phyloP scores from a whole-genome alignment of 345 rosid genomes.

The Clausena lansium region DNA sequence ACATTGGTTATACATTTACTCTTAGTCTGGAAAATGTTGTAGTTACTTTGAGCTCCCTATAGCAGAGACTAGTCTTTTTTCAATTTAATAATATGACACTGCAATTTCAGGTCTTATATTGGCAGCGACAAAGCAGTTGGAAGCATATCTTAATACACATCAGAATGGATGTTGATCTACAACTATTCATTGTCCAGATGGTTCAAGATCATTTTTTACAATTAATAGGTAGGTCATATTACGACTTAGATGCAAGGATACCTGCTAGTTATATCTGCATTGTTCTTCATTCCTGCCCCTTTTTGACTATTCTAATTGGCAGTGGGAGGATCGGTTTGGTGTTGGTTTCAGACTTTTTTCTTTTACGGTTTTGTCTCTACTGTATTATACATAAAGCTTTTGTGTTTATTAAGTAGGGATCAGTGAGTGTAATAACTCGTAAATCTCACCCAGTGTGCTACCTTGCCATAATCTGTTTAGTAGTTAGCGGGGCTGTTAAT shows the following conservation, averaged over 20 bases:
- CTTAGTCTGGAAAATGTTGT: too few species aligned
- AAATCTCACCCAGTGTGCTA: not conserved
- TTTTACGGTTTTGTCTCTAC: not conserved
- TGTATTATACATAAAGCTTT: not conserved
- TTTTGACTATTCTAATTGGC: too few species aligned
- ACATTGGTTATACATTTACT: not conserved
- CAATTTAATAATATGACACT: not conserved
- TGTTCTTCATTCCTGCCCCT: not conserved
- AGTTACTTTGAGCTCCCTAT: not conserved
- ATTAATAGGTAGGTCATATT: slow-evolving; percentile 21
- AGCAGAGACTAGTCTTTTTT: not conserved
- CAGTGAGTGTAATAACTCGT: not conserved
- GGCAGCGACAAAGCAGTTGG: slow-evolving; percentile 72
- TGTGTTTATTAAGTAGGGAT: not conserved
- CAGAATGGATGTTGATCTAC: slow-evolving; percentile 48
- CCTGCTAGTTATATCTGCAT: not conserved
- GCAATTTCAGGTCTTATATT: slow-evolving; percentile 63
- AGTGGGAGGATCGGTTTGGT: not conserved
- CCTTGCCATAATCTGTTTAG: not conserved
- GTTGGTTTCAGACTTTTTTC: not conserved
- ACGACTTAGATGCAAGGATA: not conserved
- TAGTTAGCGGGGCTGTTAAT: not conserved
- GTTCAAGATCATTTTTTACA: slow-evolving; percentile 4
- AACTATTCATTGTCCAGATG: not conserved
- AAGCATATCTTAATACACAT: slow-evolving; percentile 41